A percentile compares a stretch with the other conserved stretches of the same genome.
phyloP scores from a whole-genome alignment of 176 grass and related monocot genomes.

The Oryza brachyantha region DNA sequence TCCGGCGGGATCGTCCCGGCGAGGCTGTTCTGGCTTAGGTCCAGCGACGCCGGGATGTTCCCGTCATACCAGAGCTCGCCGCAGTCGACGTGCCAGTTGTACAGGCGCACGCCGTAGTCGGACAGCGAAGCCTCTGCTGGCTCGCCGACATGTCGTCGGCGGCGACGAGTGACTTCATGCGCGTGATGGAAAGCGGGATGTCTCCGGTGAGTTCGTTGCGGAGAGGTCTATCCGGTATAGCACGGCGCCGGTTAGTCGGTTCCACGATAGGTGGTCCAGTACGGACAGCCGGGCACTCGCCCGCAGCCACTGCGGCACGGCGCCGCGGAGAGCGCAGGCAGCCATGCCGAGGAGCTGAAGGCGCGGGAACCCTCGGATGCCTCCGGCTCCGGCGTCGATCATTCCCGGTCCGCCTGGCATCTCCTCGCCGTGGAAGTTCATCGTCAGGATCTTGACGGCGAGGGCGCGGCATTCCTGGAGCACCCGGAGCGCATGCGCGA shows the following conservation, averaged over 20 bases:
- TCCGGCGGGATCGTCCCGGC: slow-evolving; percentile 32
- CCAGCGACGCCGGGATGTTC: slow-evolving; percentile 40
- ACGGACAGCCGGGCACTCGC: slow-evolving; percentile 22
- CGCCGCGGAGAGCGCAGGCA: slow-evolving; percentile 19
- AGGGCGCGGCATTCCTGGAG: slow-evolving; percentile 29
- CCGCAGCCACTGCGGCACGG: slow-evolving; percentile 24
- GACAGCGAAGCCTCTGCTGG: background rate
- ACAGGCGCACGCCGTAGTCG: background rate
- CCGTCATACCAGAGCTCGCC: background rate
- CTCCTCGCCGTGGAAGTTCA: slow-evolving; percentile 25
- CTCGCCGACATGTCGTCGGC: background rate
- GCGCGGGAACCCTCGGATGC: slow-evolving; percentile 22
- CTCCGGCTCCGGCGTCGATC: no score
- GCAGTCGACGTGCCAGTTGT: slow-evolving; percentile 18
- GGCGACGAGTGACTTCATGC: background rate
- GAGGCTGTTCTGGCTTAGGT: slow-evolving; percentile 40
- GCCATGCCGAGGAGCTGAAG: slow-evolving; percentile 22
- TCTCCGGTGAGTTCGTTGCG: slow-evolving; percentile 35
- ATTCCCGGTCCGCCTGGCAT: no score
- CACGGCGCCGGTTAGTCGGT: slow-evolving; percentile 19
- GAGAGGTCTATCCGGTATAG: slow-evolving; percentile 49
- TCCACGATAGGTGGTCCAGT: slow-evolving; percentile 46
- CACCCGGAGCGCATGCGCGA: slow-evolving; percentile 9
- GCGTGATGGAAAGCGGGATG: slow-evolving; percentile 24
- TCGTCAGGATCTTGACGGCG: slow-evolving; percentile 24